Percentiles rank a stretch among this genome's conserved stretches.
These are phyloP conservation scores for Berberis vulgaris DNA, from an alignment of 164 flowering plant genomes.

Conservation along the genomic window DNA sequence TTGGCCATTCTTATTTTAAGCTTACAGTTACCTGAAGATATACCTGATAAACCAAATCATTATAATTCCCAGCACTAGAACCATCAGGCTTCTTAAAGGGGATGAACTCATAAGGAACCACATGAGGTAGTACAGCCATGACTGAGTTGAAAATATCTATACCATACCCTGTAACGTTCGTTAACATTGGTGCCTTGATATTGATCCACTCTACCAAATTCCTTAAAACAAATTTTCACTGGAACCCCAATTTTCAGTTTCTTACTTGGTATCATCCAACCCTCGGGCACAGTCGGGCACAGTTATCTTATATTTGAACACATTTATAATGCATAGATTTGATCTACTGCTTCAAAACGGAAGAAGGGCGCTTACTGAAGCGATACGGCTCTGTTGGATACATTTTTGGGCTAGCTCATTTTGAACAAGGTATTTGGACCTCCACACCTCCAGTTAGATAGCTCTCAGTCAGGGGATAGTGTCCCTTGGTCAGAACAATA, in stretches of 20 bases:
- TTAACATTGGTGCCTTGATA: not conserved
- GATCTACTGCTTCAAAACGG: too few relatives aligned
- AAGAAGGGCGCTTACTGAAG: too few relatives aligned
- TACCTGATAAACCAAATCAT: conserved; percentile 3
- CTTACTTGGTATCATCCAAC: conserved; percentile 4
- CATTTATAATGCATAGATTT: too few relatives aligned
- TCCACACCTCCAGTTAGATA: too few relatives aligned
- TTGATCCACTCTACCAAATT: conserved; percentile 1
- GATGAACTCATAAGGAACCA: conserved; percentile 1
- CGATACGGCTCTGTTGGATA: too few relatives aligned
- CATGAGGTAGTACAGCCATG: conserved; percentile 4
- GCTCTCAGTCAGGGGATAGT: too few relatives aligned
- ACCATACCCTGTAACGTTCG: conserved; percentile 4
- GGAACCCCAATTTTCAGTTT: conserved; percentile 7
- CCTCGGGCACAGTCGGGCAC: conserved; percentile 1
- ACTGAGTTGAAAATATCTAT: conserved; percentile 7
- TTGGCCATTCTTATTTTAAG: not conserved
- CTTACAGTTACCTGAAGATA: too few relatives aligned
- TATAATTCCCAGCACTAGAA: not conserved
- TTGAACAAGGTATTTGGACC: too few relatives aligned
- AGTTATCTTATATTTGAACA: too few relatives aligned
- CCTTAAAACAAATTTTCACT: conserved; percentile 4
- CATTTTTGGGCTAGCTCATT: too few relatives aligned
- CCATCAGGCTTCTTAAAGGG: not conserved
- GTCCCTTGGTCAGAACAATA: too few relatives aligned